These are phyloP conservation scores for Trichoderma asperellum DNA, from an alignment of 2,329 filamentous ascomycete species.

Conservation along the genomic window DNA sequence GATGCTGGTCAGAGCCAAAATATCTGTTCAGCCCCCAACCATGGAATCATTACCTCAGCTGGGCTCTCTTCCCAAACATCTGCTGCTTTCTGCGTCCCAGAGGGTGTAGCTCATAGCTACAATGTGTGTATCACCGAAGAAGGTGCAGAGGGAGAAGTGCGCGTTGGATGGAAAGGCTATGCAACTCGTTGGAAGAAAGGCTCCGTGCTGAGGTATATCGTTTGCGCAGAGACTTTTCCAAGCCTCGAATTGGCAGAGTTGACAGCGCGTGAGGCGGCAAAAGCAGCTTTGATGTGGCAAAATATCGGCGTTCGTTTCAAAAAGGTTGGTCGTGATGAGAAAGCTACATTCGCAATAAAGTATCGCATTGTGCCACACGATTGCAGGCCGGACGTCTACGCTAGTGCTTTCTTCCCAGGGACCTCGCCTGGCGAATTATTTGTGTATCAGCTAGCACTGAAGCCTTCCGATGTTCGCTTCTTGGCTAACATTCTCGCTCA, in stretches of 20 bases:
- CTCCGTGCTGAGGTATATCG: neutral
- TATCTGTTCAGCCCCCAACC: too few species aligned
- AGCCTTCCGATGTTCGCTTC: neutral
- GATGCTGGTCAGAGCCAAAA: too few species aligned
- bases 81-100: neutral
- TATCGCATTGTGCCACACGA: neutral
- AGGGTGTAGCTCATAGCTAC: neutral
- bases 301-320: neutral
- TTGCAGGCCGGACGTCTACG: neutral
- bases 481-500: slow-evolving; percentile 8
- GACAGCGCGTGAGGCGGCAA: neutral
- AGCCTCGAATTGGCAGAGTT: neutral
- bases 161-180: neutral
- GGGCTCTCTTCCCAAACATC: neutral
- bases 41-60: neutral
- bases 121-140: neutral
- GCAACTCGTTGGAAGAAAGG: neutral
- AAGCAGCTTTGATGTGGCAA: neutral
- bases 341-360: neutral
- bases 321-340: neutral
- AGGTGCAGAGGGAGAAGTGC: neutral
- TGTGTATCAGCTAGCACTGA: neutral
- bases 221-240: neutral
- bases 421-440: neutral
- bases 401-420: neutral